Evolutionary conservation across 2,329 filamentous ascomycete genomes (phyloP), one percentile per base, ranked within the genome.

Genomic region (Cryphonectria japonica): DNA sequence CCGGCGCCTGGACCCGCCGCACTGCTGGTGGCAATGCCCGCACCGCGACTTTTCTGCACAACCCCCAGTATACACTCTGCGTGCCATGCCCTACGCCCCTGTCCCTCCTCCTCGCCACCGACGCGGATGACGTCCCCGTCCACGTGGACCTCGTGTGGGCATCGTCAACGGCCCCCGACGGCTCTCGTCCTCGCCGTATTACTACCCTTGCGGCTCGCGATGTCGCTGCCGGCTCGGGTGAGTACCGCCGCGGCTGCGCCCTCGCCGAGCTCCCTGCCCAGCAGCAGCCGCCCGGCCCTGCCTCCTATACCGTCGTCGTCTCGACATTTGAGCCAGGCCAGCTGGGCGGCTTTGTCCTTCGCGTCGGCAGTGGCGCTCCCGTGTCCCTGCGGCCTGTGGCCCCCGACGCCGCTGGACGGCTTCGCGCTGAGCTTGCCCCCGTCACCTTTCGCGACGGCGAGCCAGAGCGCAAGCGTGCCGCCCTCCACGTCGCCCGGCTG

Each of bases 261-360:
- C 84, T 94, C 43, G 90, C 92, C 2, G 88, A 93, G 8, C 57
- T 62, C 72, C 9, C 19, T 32, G 37, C 63, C 54, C 57, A 70
- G 75, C 79, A 76, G 77, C 46, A 50, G 74, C 83, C 29, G 82
- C 97, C 19, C 26, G 89, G 90, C 54, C 83, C 88, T 0, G 95
- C 95, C 0, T 85, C 85, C 0, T 99, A 98, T 80, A 98, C 93
- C 0, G 86, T 97, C 69, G 92, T 98, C 8, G 95, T 92, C 78
- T 97, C 94, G 2, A 97, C 95, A 0, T 98, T 97, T 79, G 94
- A 97, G 73, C 87, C 91, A 0, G 92, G 91, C 11, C 93, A 97
- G 77, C 84, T 89, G 0, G 93, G 92, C 3, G 85, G 86, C 65
- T 98, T 97, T 77, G 88, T 86, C 0, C 84, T 99, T 11, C 88